Conservation (phyloP, 1,139 yeast genomes). For the Pichia sp. region DNA sequence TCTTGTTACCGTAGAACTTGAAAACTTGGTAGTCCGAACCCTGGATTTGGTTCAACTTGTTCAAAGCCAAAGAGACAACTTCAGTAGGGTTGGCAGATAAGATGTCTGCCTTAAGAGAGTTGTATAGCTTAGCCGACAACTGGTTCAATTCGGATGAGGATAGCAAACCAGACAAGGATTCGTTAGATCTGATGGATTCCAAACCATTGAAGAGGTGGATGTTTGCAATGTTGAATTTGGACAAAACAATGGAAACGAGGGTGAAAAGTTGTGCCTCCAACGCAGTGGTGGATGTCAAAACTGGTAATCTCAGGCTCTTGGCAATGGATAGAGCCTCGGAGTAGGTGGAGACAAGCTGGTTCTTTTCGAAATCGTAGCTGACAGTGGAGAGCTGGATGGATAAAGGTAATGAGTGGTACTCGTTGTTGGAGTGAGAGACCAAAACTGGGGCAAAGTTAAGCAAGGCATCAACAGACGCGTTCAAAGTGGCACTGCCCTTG, state of each 20-base stretch:
- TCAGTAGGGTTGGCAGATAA: constrained; percentile 28
- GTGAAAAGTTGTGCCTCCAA: constrained; percentile 67
- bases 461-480: constrained; percentile 67
- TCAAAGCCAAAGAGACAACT: constrained; percentile 44
- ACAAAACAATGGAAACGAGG: constrained; percentile 60
- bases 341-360: constrained; percentile 61
- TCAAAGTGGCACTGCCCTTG: constrained; percentile 36
- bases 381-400: constrained; percentile 71
- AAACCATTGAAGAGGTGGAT: constrained; percentile 79
- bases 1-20: constrained; percentile 60
- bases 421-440: constrained; percentile 32
- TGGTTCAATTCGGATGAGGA: constrained; percentile 43
- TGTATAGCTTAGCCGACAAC: constrained; percentile 39
- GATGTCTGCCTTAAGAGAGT: constrained; percentile 27
- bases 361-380: constrained; percentile 54
- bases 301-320: constrained; percentile 61
- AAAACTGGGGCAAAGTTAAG: constrained; percentile 59
- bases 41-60: constrained; percentile 47
- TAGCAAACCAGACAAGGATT: constrained; percentile 45
- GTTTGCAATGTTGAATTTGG: constrained; percentile 53
- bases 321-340: constrained; percentile 62
- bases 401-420: constrained; percentile 49
- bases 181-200: constrained; percentile 54
- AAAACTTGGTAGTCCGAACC: constrained; percentile 62
- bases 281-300: constrained; percentile 61